phyloP scores from a whole-genome alignment of 1,284 basidiomycete species.

The Uromyces viciae-fabae region DNA sequence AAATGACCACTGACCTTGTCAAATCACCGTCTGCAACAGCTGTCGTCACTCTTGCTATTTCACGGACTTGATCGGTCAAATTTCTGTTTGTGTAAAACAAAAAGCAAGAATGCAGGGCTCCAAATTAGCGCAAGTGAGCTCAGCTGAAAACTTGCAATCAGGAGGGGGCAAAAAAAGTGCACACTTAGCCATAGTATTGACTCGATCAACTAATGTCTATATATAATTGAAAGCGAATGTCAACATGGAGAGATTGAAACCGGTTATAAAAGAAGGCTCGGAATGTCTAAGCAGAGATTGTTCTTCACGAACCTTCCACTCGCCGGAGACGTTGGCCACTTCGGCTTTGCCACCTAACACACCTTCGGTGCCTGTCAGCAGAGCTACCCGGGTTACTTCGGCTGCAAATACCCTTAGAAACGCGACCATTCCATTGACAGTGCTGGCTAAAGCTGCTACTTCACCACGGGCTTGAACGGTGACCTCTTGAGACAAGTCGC shows the following conservation, averaged over 20 bases:
- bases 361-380: slow-evolving; percentile 76
- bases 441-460: slow-evolving; percentile 40
- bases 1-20: slow-evolving; percentile 34
- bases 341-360: slow-evolving; percentile 89
- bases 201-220: slow-evolving; percentile 41
- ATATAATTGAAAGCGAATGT: background rate
- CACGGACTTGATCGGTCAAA: slow-evolving; percentile 43
- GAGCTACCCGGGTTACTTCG: slow-evolving; percentile 61
- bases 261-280: too few species aligned
- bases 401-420: slow-evolving; percentile 44
- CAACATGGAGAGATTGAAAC: too few species aligned
- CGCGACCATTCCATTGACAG: slow-evolving; percentile 44
- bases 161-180: background rate
- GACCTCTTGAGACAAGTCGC: slow-evolving; percentile 73
- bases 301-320: slow-evolving; percentile 83
- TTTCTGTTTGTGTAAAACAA: slow-evolving; percentile 2
- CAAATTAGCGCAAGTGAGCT: background rate
- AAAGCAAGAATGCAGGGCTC: background rate
- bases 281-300: slow-evolving; percentile 62
- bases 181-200: slow-evolving; percentile 44
- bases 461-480: slow-evolving; percentile 41
- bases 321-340: slow-evolving; percentile 87
- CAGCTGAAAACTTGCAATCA: background rate
- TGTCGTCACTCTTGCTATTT: slow-evolving; percentile 41
- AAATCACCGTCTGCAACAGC: slow-evolving; percentile 43